These are phyloP conservation scores for Colletotrichum siamense DNA, from an alignment of 2,329 filamentous ascomycete genomes.

Conservation along the genomic window DNA sequence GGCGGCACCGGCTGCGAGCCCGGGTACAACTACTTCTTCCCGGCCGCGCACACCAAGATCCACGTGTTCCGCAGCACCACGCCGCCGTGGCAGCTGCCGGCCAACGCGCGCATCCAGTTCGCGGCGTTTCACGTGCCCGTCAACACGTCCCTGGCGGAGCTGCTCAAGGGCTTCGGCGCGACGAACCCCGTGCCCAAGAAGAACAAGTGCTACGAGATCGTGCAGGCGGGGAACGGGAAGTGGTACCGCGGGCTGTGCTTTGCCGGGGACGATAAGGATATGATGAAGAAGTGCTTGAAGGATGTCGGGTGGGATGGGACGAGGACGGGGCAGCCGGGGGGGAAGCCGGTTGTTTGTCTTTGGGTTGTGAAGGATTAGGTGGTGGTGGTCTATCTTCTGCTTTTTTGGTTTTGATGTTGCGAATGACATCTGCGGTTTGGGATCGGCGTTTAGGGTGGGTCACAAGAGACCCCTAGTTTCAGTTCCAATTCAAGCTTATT, in stretches of 20 bases:
- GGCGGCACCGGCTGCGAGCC: conserved; percentile 65
- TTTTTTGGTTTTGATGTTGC: neutral
- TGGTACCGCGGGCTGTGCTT: conserved; percentile 65
- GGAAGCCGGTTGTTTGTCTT: conserved; percentile 63
- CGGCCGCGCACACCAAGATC: conserved; percentile 61
- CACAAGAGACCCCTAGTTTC: neutral
- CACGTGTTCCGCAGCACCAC: conserved; percentile 59
- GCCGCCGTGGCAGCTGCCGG: conserved; percentile 58
- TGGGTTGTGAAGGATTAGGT: conserved; percentile 61
- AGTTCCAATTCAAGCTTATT: neutral
- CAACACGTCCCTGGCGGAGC: conserved; percentile 57
- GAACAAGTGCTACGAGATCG: conserved; percentile 63
- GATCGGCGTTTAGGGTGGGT: neutral
- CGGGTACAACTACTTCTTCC: conserved; percentile 69
- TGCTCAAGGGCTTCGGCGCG: conserved; percentile 65
- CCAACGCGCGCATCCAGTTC: conserved; percentile 48
- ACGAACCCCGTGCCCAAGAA: conserved; percentile 53
- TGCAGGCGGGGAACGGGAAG: conserved; percentile 57
- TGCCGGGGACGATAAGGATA: conserved; percentile 52
- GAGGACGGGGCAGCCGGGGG: conserved; percentile 50
- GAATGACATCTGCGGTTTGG: neutral
- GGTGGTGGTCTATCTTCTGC: neutral
- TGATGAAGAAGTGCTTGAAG: conserved; percentile 54
- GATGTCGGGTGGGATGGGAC: conserved; percentile 65
- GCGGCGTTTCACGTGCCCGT: conserved; percentile 58